These are phyloP conservation scores for Fraxinus ornus DNA, from an alignment of 305 asterid genomes.

Conservation along the genomic window DNA sequence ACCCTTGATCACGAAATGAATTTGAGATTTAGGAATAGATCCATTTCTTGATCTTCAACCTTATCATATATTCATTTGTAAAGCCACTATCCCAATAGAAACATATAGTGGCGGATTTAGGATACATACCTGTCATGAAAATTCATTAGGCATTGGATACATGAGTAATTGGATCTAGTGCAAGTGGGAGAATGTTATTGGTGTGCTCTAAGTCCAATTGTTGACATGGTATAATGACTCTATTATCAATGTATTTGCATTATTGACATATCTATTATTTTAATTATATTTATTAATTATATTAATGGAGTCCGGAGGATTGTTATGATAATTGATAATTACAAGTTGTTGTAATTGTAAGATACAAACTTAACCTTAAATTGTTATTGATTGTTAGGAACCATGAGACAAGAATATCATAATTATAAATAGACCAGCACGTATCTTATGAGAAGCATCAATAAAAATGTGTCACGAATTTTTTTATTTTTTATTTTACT, in stretches of 20 bases:
- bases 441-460: neutral
- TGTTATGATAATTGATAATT: neutral
- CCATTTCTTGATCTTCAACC: neutral
- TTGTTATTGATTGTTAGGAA: neutral
- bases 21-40: neutral
- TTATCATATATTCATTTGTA: neutral
- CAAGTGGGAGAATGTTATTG: neutral
- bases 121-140: neutral
- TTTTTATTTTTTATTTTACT: too few species aligned
- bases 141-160: neutral
- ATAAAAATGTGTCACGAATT: too few species aligned
- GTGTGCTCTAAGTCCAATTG: neutral
- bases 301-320: too few species aligned
- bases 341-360: neutral
- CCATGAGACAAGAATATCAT: neutral
- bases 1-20: neutral
- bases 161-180: neutral
- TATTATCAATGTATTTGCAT: neutral
- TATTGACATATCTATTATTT: neutral
- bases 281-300: too few species aligned
- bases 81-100: neutral
- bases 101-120: neutral
- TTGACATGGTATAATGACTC: neutral
- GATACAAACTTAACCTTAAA: neutral
- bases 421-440: neutral